Percentiles rank a stretch among this genome's conserved stretches.
These are phyloP conservation scores for Platanthera zijinensis DNA, from an alignment of 106 monocot species.

Conservation along the genomic window DNA sequence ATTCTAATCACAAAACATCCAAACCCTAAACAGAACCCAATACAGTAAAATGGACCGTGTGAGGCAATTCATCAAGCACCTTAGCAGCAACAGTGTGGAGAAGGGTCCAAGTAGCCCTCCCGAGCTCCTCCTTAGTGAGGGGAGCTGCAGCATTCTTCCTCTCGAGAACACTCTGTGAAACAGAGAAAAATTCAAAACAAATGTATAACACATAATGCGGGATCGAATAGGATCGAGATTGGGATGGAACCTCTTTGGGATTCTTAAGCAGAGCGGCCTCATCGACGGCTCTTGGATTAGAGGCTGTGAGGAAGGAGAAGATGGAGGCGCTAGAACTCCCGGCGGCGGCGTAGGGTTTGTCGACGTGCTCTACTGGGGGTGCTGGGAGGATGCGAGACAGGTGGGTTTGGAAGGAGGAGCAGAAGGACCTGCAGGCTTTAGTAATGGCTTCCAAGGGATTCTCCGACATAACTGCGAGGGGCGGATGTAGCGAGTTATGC, in stretches of 20 bases:
- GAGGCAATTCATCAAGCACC: conserved; percentile 53
- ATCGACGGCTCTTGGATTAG: background rate
- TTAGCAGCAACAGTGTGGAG: conserved; percentile 74
- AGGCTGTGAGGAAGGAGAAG: conserved; percentile 8
- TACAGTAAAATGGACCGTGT: background rate
- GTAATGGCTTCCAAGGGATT: conserved; percentile 36
- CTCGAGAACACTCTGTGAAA: background rate
- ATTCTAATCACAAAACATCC: background rate
- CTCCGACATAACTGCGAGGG: conserved; percentile 11
- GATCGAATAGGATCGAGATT: background rate
- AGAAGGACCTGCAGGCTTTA: conserved; percentile 27
- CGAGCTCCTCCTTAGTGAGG: conserved; percentile 84
- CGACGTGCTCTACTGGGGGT: conserved; percentile 3
- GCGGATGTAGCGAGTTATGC: background rate
- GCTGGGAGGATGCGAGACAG: conserved; percentile 23
- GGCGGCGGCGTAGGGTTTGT: conserved; percentile 1
- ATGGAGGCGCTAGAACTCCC: conserved; percentile 2
- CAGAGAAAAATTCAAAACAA: background rate
- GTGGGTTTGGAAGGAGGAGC: conserved; percentile 28
- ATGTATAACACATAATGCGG: background rate
- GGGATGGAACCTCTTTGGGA: background rate
- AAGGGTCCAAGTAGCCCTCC: conserved; percentile 81
- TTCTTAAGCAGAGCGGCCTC: background rate
- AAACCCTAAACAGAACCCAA: background rate
- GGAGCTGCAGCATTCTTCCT: conserved; percentile 14